Percentiles rank a stretch among this genome's conserved stretches.
Conservation (phyloP, 164 flowering plant species). For the Akebia trifoliata region DNA sequence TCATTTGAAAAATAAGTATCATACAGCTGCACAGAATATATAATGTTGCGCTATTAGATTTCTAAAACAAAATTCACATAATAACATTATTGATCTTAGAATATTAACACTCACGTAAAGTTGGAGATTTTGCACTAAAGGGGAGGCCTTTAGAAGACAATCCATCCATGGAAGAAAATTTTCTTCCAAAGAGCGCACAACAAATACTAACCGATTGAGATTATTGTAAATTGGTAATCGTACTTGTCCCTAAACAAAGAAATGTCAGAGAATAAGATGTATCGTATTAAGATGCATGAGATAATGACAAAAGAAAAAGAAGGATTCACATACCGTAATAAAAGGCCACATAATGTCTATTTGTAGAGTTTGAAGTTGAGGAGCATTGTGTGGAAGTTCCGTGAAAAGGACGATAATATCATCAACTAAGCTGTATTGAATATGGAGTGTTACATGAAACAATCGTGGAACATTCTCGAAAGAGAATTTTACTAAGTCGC, state of each 20-base stretch:
- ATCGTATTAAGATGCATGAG: no score
- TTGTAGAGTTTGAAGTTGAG: background rate
- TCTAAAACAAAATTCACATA: no score
- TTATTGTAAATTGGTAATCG: background rate
- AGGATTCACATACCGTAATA: background rate
- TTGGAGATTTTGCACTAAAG: background rate
- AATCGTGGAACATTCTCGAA: background rate
- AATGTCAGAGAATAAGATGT: no score
- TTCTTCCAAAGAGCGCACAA: background rate
- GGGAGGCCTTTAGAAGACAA: background rate
- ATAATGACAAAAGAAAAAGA: no score
- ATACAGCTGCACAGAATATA: background rate
- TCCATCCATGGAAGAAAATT: background rate
- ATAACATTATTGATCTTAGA: background rate
- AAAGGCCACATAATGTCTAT: background rate
- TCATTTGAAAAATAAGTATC: background rate
- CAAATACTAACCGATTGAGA: background rate
- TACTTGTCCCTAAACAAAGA: no score
- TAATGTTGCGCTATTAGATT: no score
- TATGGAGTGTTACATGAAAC: background rate
- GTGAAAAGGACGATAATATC: background rate
- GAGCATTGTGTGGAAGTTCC: background rate
- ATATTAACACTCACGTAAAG: background rate
- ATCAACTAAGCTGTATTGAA: background rate
- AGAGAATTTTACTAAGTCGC: background rate